Percentiles rank a stretch among this genome's conserved stretches.
phyloP scores from a whole-genome alignment of 1,284 basidiomycete species.

The Microbotryomycetes sp. region DNA sequence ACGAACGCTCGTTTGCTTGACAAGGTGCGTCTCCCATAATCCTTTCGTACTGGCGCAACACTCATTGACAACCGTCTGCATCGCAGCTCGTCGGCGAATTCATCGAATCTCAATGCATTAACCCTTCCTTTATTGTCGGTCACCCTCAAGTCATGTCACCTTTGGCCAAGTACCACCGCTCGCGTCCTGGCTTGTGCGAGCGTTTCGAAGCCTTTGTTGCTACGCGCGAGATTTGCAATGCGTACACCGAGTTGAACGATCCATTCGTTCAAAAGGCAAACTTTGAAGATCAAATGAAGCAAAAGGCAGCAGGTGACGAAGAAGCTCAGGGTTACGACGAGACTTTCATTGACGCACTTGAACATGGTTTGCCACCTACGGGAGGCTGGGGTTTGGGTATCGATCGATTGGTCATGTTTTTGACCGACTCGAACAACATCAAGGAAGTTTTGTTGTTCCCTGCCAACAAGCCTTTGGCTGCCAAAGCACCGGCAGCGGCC shows the following conservation, averaged over 20 bases:
- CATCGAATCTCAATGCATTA: slow-evolving; percentile 95
- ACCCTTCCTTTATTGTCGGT: slow-evolving; percentile 94
- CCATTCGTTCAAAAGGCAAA: slow-evolving; percentile 92
- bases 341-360: slow-evolving; percentile 77
- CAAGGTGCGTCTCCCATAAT: slow-evolving; percentile 55
- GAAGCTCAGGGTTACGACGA: slow-evolving; percentile 97
- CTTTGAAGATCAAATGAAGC: slow-evolving; percentile 85
- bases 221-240: slow-evolving; percentile 96
- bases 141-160: slow-evolving; percentile 99
- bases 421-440: slow-evolving; percentile 74
- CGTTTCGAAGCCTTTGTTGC: slow-evolving; percentile 98
- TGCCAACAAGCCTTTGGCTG: slow-evolving; percentile 37
- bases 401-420: slow-evolving; percentile 88
- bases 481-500: no score
- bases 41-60: neutral
- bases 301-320: slow-evolving; percentile 96
- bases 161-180: slow-evolving; percentile 91
- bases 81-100: slow-evolving; percentile 86
- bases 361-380: slow-evolving; percentile 94
- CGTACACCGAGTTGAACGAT: slow-evolving; percentile 98
- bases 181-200: slow-evolving; percentile 88
- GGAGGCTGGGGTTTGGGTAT: slow-evolving; percentile 95
- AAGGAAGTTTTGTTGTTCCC: slow-evolving; percentile 45
- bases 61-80: slow-evolving; percentile 6
- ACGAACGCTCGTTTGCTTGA: slow-evolving; percentile 94